Base-by-base conservation (phyloP, 225 moss, liverwort and hornwort genomes). In the Marchantia polymorpha region DNA sequence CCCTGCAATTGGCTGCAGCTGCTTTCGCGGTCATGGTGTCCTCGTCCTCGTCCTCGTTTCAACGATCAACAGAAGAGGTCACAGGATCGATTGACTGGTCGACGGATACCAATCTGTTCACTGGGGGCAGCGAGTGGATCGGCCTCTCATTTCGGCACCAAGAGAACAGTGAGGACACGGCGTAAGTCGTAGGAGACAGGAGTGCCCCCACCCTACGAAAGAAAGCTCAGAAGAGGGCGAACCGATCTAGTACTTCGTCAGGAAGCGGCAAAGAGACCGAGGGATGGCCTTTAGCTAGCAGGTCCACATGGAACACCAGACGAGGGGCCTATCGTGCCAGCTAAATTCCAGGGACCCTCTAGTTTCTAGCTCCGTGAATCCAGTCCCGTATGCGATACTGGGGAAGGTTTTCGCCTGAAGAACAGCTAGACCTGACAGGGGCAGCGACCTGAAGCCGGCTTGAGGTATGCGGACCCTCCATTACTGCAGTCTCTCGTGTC, bases 401-500 rank as follows among this genome's bases (percentile, higher is more conserved):
- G 63, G 82, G 51, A 85, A 23, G 63, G 27, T 46, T 74, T 72
- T 82, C 53, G 77, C 79, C 50, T 80, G 82, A 2, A 58, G 25
- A 1, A 76, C 55, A 11, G 82, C 56, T 65, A 39, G 22, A 49
- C 80, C 82, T 29, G 82, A 82, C 25, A 90, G 83, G 3, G 91
- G 89, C 75, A 82, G 72, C 20, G 89, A 89, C 66, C 83, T 85
- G 15, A 90, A 94, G 50, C 94, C 94, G 17, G 90, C 91, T 87
- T 89, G 92, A 3, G 69, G 76, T 87, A 94, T 76, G 61, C 92
- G 89, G 7, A 79, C 86, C 72, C 92, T 83, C 94, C 94, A 94
- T 80, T 91, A 90, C 12, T 92, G 91, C 54, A 77, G 85, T 87
- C 87, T 88, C 80, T 94, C 94, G 79, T 92, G 94, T 80, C 94